Evolutionary conservation across 345 rosid species (phyloP).

Genomic region (Camelina sativa): DNA sequence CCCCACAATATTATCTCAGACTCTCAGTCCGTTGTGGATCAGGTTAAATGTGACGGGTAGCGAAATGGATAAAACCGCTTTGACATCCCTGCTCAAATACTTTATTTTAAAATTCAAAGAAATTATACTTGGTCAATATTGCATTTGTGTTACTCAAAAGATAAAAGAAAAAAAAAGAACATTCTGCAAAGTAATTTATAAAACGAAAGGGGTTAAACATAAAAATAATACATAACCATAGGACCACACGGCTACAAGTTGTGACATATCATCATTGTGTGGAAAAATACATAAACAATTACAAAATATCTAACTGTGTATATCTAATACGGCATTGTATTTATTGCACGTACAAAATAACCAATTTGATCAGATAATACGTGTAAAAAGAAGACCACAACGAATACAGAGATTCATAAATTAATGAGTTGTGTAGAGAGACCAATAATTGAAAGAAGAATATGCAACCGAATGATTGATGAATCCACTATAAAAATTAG

Average conservation of each 20-base stretch:
- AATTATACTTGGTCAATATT: background rate
- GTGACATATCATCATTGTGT: slow-evolving; percentile 25
- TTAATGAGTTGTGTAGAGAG: slow-evolving; percentile 14
- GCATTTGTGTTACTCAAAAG: background rate
- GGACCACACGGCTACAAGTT: slow-evolving; percentile 39
- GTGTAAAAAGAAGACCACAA: slow-evolving; percentile 2
- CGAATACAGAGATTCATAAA: background rate
- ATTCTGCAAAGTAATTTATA: background rate
- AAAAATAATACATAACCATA: slow-evolving; percentile 13
- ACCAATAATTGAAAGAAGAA: slow-evolving; percentile 29
- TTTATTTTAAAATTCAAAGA: slow-evolving; percentile 10
- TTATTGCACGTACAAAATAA: background rate
- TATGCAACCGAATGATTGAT: slow-evolving; percentile 33
- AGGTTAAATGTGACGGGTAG: background rate
- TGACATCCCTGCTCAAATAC: background rate
- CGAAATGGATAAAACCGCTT: background rate
- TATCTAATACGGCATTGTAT: background rate
- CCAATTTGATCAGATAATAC: slow-evolving; percentile 4
- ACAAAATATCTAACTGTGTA: too few species aligned
- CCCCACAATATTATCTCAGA: too few species aligned
- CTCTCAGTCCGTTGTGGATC: background rate
- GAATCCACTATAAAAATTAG: slow-evolving; percentile 35
- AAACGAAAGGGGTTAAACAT: slow-evolving; percentile 18
- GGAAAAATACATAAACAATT: background rate
- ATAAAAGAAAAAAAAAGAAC: background rate